Percentiles rank a stretch among this genome's conserved stretches.
These are phyloP conservation scores for Tuber microsphaerosporum DNA, from an alignment of 495 filamentous ascomycete genomes.

Conservation along the genomic window DNA sequence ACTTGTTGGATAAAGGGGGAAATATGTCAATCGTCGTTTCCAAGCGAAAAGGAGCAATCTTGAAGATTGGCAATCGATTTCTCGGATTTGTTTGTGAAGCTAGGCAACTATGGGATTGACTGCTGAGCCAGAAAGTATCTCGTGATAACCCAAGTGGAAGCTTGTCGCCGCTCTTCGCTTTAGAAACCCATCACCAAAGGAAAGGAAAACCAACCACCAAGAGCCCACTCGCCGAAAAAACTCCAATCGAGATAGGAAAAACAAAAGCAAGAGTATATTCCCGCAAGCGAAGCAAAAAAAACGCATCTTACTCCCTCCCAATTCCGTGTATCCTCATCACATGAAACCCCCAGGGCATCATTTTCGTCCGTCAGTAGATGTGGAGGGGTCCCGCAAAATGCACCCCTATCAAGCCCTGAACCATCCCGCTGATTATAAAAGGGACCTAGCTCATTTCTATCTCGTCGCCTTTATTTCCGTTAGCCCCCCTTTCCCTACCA, in stretches of 20 bases:
- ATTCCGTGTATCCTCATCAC: neutral
- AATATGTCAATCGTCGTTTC: neutral
- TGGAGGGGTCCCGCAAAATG: neutral
- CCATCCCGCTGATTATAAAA: neutral
- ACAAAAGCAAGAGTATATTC: neutral
- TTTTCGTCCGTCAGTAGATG: neutral
- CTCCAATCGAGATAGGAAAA: neutral
- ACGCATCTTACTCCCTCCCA: neutral
- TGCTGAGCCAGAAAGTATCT: neutral
- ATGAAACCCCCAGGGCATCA: neutral
- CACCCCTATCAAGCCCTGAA: neutral
- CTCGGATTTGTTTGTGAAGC: neutral
- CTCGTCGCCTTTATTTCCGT: neutral
- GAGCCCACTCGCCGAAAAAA: neutral
- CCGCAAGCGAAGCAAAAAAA: neutral
- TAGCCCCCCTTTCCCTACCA: neutral
- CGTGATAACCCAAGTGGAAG: neutral
- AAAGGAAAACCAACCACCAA: conserved; percentile 3
- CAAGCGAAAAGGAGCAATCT: neutral
- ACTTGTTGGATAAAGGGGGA: neutral
- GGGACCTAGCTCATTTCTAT: neutral
- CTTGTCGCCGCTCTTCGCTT: neutral
- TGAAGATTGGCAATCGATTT: neutral
- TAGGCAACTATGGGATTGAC: neutral
- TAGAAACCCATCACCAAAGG: neutral